Evolutionary conservation across 1,139 yeast species (phyloP).

Genomic region (Lipomyces yarrowii): DNA sequence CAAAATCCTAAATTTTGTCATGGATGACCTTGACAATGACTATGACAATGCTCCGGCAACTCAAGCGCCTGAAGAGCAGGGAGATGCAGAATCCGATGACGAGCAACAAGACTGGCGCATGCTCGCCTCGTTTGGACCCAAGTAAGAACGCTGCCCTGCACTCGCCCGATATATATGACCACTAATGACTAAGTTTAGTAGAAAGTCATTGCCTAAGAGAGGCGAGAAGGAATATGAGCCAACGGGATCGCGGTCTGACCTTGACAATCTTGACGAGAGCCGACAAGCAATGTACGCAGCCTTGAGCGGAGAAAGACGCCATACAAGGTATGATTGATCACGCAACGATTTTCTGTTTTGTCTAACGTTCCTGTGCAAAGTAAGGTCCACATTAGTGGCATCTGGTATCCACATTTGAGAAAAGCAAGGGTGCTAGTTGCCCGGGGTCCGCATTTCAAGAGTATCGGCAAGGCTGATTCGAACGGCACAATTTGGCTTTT

Average conservation of each 20-base stretch:
- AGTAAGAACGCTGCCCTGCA: constrained; percentile 9
- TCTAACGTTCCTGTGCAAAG: constrained; percentile 28
- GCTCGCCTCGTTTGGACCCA: constrained; percentile 38
- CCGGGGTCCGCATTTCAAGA: constrained; percentile 72
- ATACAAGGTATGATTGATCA: constrained; percentile 51
- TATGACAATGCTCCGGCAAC: constrained; percentile 14
- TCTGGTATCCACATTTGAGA: constrained; percentile 50
- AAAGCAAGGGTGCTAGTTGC: constrained; percentile 58
- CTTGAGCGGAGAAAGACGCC: constrained; percentile 59
- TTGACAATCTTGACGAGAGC: constrained; percentile 54
- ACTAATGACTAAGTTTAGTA: constrained; percentile 21
- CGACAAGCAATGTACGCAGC: constrained; percentile 76
- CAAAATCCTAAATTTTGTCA: neutral
- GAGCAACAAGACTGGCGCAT: constrained; percentile 72
- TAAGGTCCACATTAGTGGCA: constrained; percentile 44
- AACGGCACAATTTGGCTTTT: constrained; percentile 54
- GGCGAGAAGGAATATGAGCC: constrained; percentile 92
- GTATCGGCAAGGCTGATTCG: constrained; percentile 65
- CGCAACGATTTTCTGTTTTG: neutral
- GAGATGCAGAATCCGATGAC: constrained; percentile 49
- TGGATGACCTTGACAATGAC: constrained; percentile 18
- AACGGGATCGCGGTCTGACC: constrained; percentile 70
- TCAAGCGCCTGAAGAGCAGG: constrained; percentile 4
- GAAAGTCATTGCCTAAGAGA: constrained; percentile 54
- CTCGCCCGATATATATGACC: neutral